These are phyloP conservation scores for Nicotiana benthamiana DNA, from an alignment of 257 asterid species.

Conservation along the genomic window DNA sequence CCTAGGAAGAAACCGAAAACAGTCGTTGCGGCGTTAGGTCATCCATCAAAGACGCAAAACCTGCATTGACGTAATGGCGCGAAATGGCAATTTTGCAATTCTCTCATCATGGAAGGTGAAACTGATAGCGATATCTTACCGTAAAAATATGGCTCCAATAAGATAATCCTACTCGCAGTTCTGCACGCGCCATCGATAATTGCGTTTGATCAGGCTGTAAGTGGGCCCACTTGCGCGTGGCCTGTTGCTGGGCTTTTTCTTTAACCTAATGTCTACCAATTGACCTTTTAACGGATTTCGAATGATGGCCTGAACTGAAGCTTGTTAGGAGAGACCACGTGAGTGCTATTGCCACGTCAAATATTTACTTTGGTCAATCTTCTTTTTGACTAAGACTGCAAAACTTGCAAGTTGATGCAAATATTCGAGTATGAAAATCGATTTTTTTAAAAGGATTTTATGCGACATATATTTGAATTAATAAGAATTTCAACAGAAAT, in stretches of 20 bases:
- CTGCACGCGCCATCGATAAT: conserved; percentile 40
- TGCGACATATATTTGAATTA: too few relatives aligned
- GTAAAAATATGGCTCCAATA: conserved; percentile 16
- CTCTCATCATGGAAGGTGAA: not conserved
- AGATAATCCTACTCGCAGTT: conserved; percentile 16
- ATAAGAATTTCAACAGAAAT: too few relatives aligned
- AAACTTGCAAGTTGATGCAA: too few relatives aligned
- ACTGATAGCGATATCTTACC: conserved; percentile 13
- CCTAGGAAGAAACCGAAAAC: conserved; percentile 6
- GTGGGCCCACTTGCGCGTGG: conserved; percentile 49
- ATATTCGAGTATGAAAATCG: too few relatives aligned
- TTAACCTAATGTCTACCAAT: conserved; percentile 11
- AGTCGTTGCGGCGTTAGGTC: conserved; percentile 17
- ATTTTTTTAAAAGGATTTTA: too few relatives aligned
- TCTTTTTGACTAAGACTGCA: not conserved
- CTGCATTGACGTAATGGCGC: conserved; percentile 21
- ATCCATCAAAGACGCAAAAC: conserved; percentile 18
- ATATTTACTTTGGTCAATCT: not conserved
- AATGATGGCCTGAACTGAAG: conserved; percentile 12
- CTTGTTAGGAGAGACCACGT: not conserved
- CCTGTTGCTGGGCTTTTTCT: conserved; percentile 2
- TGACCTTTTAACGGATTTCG: conserved; percentile 36
- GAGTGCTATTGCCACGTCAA: not conserved
- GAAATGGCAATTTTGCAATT: conserved; percentile 27
- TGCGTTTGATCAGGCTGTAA: conserved; percentile 27